Conservation (phyloP, 2,329 filamentous ascomycete species). For the Verticillium longisporum region DNA sequence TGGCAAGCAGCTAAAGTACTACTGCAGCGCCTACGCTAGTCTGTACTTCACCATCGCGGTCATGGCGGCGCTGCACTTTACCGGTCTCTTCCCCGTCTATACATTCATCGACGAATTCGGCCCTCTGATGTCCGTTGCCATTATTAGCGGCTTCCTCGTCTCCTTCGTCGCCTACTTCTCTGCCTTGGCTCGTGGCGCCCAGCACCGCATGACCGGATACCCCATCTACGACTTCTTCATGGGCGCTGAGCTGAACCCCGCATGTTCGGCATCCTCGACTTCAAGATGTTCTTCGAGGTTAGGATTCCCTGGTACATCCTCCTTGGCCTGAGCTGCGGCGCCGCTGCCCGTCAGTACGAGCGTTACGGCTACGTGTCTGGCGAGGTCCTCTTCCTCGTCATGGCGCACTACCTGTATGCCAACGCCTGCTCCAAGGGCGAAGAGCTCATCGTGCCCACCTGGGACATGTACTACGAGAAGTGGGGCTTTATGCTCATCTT, state of each 20-base stretch:
- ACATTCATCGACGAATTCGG: slow-evolving; percentile 94
- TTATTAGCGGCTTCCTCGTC: slow-evolving; percentile 81
- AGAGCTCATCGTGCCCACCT: slow-evolving; percentile 82
- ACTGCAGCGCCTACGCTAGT: slow-evolving; percentile 83
- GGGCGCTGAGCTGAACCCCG: slow-evolving; percentile 82
- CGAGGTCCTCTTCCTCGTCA: slow-evolving; percentile 77
- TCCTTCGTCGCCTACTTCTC: slow-evolving; percentile 81
- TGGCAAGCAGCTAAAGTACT: slow-evolving; percentile 85
- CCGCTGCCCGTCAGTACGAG: slow-evolving; percentile 78
- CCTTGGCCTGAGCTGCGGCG: slow-evolving; percentile 68
- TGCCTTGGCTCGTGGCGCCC: slow-evolving; percentile 68
- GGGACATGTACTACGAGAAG: slow-evolving; percentile 90
- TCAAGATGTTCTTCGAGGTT: slow-evolving; percentile 97
- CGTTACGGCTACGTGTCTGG: slow-evolving; percentile 76
- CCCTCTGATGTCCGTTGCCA: slow-evolving; percentile 85
- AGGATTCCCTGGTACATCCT: slow-evolving; percentile 90
- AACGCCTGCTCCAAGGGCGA: slow-evolving; percentile 91
- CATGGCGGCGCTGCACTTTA: slow-evolving; percentile 68
- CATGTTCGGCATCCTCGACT: slow-evolving; percentile 78
- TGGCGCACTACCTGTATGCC: slow-evolving; percentile 88
- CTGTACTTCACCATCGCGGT: slow-evolving; percentile 80
- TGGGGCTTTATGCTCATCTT: slow-evolving; percentile 98
- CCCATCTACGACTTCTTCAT: slow-evolving; percentile 90
- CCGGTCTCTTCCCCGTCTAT: slow-evolving; percentile 81
- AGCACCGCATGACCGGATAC: slow-evolving; percentile 89